These are phyloP conservation scores for Auxenochlorella protothecoides DNA, from an alignment of 139 green algal genomes.

Conservation along the genomic window DNA sequence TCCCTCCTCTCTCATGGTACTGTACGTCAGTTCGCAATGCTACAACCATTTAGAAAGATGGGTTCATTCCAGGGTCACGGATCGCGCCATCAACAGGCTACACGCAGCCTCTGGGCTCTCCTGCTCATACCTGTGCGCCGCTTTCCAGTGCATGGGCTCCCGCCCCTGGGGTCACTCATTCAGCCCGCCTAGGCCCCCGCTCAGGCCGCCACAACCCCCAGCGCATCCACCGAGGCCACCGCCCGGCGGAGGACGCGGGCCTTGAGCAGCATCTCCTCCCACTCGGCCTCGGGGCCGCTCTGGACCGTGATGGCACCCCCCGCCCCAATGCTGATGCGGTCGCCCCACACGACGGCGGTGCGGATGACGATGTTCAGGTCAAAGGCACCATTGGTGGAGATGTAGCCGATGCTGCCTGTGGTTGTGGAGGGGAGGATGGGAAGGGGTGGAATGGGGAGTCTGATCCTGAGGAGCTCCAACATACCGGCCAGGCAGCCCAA, in stretches of 20 bases:
- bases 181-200: too few relatives aligned
- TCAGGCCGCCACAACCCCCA: too few relatives aligned
- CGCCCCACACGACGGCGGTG: slow-evolving; percentile 60
- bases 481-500: neutral
- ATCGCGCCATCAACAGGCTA: too few relatives aligned
- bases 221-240: slow-evolving; percentile 6
- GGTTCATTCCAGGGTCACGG: too few relatives aligned
- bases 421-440: neutral
- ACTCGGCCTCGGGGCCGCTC: slow-evolving; percentile 61
- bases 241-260: slow-evolving; percentile 48
- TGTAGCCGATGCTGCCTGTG: slow-evolving; percentile 75
- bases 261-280: slow-evolving; percentile 93
- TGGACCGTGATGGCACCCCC: slow-evolving; percentile 88
- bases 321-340: slow-evolving; percentile 65
- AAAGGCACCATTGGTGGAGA: slow-evolving; percentile 79
- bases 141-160: too few relatives aligned
- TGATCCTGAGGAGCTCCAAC: neutral
- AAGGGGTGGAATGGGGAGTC: neutral
- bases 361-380: slow-evolving; percentile 99
- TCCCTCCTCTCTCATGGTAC: too few relatives aligned
- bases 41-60: too few relatives aligned
- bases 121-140: too few relatives aligned
- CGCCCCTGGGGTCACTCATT: too few relatives aligned
- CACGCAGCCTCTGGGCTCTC: too few relatives aligned
- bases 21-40: too few relatives aligned